Evolutionary conservation across 768 basidiomycete species (phyloP).

Genomic region (Gymnopilus junonius): DNA sequence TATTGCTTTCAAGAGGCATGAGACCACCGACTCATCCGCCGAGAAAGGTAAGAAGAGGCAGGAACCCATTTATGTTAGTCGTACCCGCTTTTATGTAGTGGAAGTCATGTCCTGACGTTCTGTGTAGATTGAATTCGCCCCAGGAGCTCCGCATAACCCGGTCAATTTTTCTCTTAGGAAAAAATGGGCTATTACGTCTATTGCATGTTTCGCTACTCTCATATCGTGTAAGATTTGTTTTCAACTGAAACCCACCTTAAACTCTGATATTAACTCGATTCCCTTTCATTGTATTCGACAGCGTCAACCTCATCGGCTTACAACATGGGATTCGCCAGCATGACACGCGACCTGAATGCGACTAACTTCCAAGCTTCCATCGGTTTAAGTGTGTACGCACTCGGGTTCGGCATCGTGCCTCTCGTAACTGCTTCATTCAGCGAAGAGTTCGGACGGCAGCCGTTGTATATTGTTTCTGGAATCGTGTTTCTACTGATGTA

Average conservation of each 20-base stretch:
- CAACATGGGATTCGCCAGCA: constrained; percentile 58
- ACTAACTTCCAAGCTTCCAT: constrained; percentile 48
- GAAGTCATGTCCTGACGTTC: neutral
- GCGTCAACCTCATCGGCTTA: constrained; percentile 58
- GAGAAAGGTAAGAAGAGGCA: constrained; percentile 16
- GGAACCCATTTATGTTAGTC: constrained; percentile 25
- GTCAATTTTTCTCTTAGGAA: constrained; percentile 39
- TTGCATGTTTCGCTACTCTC: constrained; percentile 53
- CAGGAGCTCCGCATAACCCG: constrained; percentile 35
- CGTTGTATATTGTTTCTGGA: constrained; percentile 57
- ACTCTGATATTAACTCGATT: constrained; percentile 23
- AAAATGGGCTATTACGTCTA: constrained; percentile 51
- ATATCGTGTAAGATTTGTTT: constrained; percentile 48
- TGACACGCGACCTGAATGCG: constrained; percentile 55
- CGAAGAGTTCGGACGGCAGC: constrained; percentile 76
- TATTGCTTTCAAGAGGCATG: constrained; percentile 26
- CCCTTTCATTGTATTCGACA: constrained; percentile 22
- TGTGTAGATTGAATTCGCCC: constrained; percentile 29
- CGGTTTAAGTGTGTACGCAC: constrained; percentile 54
- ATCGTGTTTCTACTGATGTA: constrained; percentile 58
- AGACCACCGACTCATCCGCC: constrained; percentile 4
- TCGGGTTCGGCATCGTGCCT: constrained; percentile 66
- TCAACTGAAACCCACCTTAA: neutral
- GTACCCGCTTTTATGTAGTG: neutral
- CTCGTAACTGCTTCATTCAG: constrained; percentile 72